Base-by-base conservation (phyloP, 768 basidiomycete genomes). In the Naganishia randhawae region DNA sequence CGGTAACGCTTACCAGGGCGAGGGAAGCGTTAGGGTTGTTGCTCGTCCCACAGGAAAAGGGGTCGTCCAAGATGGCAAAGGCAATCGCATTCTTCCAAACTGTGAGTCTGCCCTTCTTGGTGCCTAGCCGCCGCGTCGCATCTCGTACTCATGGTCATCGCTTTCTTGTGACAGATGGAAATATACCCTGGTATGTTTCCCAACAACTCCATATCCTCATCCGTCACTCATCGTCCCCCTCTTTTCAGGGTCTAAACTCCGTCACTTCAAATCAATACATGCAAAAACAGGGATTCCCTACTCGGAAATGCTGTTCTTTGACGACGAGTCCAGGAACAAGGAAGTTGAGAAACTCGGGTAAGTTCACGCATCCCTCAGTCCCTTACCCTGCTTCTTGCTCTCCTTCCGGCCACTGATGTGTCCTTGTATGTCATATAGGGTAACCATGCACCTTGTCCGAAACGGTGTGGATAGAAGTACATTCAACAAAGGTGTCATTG, bases 241-340 rank as follows among this genome's bases (percentile, higher is more conserved):
- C 27, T 45, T 25, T 52, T 42, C 73, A 87, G 88, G 89, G 17
- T 90, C 90, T 27, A 93, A 94, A 81, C 81, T 91, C 19, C 83
- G 84, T 4, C 91, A 93, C 75, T 94, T 94, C 82, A 86, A 85
- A 75, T 83, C 84, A 52, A 74, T 93, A 37, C 88, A 91, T 75
- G 81, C 85, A 54, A 84, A 85, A 72, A 92, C 90, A 0, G 87
- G 87, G 1, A 85, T 92, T 57, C 85, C 89, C 0, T 92, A 90
- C 73, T 84, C 84, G 9, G 86, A 91, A 70, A 92, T 92, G 90
- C 75, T 85, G 2, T 85, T 85, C 78, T 91, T 89, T 69, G 89
- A 90, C 67, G 89, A 90, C 73, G 88, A 89, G 75, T 72, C 71
- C 53, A 80, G 88, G 29, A 88, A 88, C 72, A 81, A 81, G 39